Percentiles rank a stretch among this genome's conserved stretches.
phyloP scores from a whole-genome alignment of 2,329 filamentous ascomycete genomes.

The Fusarium mundagurra region DNA sequence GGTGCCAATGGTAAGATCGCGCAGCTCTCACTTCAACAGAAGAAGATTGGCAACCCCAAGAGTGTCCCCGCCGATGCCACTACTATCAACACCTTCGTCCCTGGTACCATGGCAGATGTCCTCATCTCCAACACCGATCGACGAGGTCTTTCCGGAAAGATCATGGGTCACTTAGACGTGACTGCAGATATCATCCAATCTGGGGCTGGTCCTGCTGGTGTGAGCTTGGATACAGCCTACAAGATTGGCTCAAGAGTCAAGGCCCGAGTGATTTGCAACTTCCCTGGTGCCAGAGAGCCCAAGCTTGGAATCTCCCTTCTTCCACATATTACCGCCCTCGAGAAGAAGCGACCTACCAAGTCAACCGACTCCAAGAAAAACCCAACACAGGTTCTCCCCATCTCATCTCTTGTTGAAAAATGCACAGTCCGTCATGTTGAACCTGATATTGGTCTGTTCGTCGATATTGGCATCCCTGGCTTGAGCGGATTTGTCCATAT shows the following conservation, averaged over 20 bases:
- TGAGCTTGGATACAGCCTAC: constrained; percentile 79
- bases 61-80: constrained; percentile 79
- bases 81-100: constrained; percentile 88
- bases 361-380: constrained; percentile 52
- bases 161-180: constrained; percentile 90
- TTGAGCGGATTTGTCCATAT: constrained; percentile 93
- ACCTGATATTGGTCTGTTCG: constrained; percentile 81
- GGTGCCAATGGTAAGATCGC: constrained; percentile 82
- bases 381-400: constrained; percentile 69
- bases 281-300: constrained; percentile 79
- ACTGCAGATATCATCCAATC: constrained; percentile 93
- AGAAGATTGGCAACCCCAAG: constrained; percentile 73
- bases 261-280: constrained; percentile 87
- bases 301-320: constrained; percentile 90
- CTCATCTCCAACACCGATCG: constrained; percentile 79
- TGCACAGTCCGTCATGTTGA: constrained; percentile 85
- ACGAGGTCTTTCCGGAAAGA: constrained; percentile 85
- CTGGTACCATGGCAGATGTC: constrained; percentile 89
- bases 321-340: constrained; percentile 80
- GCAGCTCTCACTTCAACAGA: constrained; percentile 81
- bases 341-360: constrained; percentile 52
- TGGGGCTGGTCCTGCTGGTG: constrained; percentile 74
- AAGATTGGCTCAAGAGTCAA: constrained; percentile 86
- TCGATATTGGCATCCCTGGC: constrained; percentile 71
- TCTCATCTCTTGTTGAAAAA: constrained; percentile 80